Base-by-base conservation (phyloP, 2,329 filamentous ascomycete species). In the Diplodia intermedia region DNA sequence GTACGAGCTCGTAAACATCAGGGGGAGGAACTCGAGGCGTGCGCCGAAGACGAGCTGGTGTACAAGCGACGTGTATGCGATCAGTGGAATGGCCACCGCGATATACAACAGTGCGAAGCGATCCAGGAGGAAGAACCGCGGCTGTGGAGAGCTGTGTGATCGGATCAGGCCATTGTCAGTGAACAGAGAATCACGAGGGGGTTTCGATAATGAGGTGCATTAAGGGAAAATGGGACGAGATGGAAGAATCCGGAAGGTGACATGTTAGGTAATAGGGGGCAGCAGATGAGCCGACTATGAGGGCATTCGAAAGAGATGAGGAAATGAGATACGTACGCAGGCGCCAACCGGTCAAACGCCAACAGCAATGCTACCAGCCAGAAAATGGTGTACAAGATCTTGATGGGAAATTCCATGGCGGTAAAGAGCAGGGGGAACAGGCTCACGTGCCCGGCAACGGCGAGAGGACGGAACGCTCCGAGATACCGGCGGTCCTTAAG, bases 1-100 rank as follows among this genome's bases (percentile, higher is more conserved):
- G 79, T 98, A 99, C 14, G 92, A 91, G 82, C 94, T 98, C 72
- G 90, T 97, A 77, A 98, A 95, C 94, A 99, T 98, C 73, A 98
- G 82, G 31, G 95, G 95, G 66, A 99, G 80, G 79, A 98, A 99
- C 80, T 97, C 93, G 74, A 91, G 92, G 71, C 84, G 87, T 74
- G 88, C 86, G 0, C 93, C 93, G 81, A 97, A 97, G 4, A 96
- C 81, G n/a, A 94, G 78, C 57, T 88, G 86, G 78, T 99, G 95
- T 8, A 95, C 71, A 62, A 97, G 79, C 12, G 93, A 97, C 78
- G 92, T 94, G 80, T 99, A 99, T 2, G 90, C 80, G 67, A 98
- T 92, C 70, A 98, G 81, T 11, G 94, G 95, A 69, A 98, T 93
- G 74, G 93, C 92, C 69, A 97, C 83, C 0, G 91, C 90, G 74